phyloP scores from a whole-genome alignment of 305 asterid genomes.

The Rubia balearica region DNA sequence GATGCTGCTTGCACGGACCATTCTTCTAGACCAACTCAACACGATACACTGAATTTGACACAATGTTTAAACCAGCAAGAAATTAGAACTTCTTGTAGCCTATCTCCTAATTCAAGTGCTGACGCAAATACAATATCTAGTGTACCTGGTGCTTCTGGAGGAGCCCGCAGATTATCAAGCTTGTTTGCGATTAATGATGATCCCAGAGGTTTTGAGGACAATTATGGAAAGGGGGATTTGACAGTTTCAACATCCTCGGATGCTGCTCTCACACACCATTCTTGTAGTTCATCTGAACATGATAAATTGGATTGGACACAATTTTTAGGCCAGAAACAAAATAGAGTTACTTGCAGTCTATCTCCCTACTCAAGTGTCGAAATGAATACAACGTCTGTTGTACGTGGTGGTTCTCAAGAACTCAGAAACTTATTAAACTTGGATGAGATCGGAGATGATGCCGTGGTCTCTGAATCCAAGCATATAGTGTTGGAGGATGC shows the following conservation, averaged over 20 bases:
- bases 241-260: conserved; percentile 3
- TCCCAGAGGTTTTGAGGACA: neutral
- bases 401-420: conserved; percentile 8
- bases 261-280: conserved; percentile 6
- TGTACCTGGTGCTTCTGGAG: neutral
- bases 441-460: conserved; percentile 15
- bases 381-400: conserved; percentile 2
- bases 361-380: conserved; percentile 5
- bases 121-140: neutral
- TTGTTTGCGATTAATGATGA: neutral
- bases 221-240: neutral
- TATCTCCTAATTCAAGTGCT: neutral
- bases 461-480: conserved; percentile 17
- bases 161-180: neutral
- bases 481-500: conserved; percentile 18
- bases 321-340: conserved; percentile 7
- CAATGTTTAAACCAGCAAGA: conserved; percentile 12
- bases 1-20: conserved; percentile 6
- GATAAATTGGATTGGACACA: conserved; percentile 3
- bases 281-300: conserved; percentile 16
- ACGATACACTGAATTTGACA: neutral
- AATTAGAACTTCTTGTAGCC: neutral
- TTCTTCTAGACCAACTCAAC: conserved; percentile 10
- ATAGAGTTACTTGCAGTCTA: conserved; percentile 1
- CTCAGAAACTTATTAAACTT: conserved; percentile 16